Evolutionary conservation across 768 basidiomycete genomes (phyloP).

Genomic region (Lentinula sp.): DNA sequence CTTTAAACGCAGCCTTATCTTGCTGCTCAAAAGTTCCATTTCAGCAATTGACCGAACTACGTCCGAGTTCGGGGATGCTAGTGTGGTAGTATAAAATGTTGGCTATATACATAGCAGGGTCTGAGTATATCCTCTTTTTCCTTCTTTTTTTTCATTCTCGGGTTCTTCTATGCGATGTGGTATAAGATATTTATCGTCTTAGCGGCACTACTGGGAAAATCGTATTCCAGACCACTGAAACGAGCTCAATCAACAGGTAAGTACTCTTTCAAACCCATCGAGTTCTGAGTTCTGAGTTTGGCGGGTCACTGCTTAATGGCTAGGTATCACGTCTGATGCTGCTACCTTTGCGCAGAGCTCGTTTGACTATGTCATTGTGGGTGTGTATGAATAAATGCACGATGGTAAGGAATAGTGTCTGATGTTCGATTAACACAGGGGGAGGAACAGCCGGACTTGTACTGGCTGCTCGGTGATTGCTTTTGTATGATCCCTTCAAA

Average conservation of each 20-base stretch:
- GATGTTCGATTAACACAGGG: background rate
- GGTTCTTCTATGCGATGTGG: background rate
- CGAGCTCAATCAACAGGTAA: background rate
- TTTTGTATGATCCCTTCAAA: background rate
- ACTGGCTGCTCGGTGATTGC: conserved; percentile 8
- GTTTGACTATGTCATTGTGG: background rate
- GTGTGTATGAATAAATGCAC: background rate
- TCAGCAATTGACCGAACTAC: background rate
- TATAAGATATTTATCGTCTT: background rate
- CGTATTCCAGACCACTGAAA: background rate
- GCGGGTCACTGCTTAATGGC: no score
- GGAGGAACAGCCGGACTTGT: conserved; percentile 15
- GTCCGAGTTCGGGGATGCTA: background rate
- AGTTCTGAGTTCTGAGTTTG: background rate
- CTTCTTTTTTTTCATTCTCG: background rate
- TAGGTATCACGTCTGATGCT: background rate
- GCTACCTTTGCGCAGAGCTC: background rate
- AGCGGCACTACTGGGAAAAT: background rate
- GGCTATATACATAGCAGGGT: background rate
- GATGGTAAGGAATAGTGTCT: background rate
- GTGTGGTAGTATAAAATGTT: background rate
- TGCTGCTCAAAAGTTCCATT: background rate
- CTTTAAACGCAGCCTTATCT: background rate
- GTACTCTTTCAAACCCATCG: background rate
- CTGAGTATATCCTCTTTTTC: background rate